A percentile compares a stretch with the other conserved stretches of the same genome.
phyloP scores from a whole-genome alignment of 2,329 filamentous ascomycete genomes.

The Stagonosporopsis vannaccii region DNA sequence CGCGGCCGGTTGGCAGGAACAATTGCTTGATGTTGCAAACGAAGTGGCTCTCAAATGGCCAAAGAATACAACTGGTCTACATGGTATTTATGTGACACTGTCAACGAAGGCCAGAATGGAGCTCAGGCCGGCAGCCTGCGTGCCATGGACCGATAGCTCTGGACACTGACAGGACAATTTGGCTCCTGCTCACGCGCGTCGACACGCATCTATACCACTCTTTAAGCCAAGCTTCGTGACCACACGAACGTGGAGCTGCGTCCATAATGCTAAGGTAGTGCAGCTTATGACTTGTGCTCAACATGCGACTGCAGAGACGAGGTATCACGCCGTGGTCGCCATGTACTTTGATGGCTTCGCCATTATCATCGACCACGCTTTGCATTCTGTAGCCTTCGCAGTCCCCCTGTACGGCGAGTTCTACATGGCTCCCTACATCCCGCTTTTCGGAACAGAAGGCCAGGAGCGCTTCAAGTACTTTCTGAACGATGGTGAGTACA shows the following conservation, averaged over 20 bases:
- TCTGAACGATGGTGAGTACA: not conserved
- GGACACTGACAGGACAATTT: not conserved
- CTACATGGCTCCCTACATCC: constrained; percentile 1
- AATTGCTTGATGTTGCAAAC: not conserved
- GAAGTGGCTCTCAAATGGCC: not conserved
- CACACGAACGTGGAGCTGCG: not conserved
- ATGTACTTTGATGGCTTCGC: constrained; percentile 11
- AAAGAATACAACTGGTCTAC: constrained; percentile 5
- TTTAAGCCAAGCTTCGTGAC: not conserved
- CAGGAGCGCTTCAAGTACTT: constrained; percentile 6
- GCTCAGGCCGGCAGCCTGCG: not conserved
- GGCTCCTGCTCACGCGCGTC: not conserved
- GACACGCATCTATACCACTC: not conserved
- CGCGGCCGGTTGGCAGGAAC: not conserved
- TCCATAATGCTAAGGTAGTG: not conserved
- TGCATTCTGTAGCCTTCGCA: not conserved
- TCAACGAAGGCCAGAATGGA: not conserved
- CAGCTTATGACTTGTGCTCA: not conserved
- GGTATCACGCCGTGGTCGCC: constrained; percentile 11
- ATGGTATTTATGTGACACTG: constrained; percentile 4
- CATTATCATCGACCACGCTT: constrained; percentile 10
- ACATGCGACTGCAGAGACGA: not conserved
- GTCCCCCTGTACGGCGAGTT: not conserved
- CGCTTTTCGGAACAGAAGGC: not conserved
- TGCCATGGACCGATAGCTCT: not conserved